phyloP scores from a whole-genome alignment of 176 grass and related monocot genomes.

The Oryza punctata region DNA sequence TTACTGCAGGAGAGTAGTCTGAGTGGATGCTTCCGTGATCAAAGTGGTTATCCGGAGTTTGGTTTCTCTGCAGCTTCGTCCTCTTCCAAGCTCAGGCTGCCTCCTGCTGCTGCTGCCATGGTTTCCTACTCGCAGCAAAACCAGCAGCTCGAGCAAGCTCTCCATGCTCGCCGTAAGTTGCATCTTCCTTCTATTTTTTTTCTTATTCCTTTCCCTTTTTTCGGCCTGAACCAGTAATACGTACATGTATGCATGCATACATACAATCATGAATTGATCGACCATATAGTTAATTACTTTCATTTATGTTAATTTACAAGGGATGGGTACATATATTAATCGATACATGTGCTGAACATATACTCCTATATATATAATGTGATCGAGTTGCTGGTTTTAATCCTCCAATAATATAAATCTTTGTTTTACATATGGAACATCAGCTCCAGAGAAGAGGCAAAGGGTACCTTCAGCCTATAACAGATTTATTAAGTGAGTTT shows the following conservation, averaged over 20 bases:
- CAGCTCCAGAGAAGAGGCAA: constrained; percentile 90
- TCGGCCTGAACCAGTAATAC: background rate
- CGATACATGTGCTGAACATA: background rate
- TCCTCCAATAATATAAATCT: background rate
- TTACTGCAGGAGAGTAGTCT: constrained; percentile 29
- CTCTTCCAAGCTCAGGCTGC: constrained; percentile 37
- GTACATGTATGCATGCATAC: background rate
- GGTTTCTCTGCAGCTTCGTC: constrained; percentile 34
- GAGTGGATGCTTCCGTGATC: constrained; percentile 23
- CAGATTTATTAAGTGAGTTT: constrained; percentile 91
- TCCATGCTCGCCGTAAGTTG: constrained; percentile 50
- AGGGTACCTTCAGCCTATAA: constrained; percentile 95
- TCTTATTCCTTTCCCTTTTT: background rate
- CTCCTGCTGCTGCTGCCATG: constrained; percentile 8
- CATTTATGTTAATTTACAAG: no score
- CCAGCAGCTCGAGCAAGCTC: constrained; percentile 47
- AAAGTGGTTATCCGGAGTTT: constrained; percentile 31
- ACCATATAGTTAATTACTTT: background rate
- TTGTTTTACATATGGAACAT: constrained; percentile 9
- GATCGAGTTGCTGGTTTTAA: background rate
- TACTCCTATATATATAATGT: no score
- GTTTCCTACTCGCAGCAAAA: constrained; percentile 46
- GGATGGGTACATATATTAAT: no score
- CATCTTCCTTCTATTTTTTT: no score
- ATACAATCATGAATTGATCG: constrained; percentile 10